Evolutionary conservation across 1,284 basidiomycete species (phyloP).

Genomic region (Dichomitus squalens): DNA sequence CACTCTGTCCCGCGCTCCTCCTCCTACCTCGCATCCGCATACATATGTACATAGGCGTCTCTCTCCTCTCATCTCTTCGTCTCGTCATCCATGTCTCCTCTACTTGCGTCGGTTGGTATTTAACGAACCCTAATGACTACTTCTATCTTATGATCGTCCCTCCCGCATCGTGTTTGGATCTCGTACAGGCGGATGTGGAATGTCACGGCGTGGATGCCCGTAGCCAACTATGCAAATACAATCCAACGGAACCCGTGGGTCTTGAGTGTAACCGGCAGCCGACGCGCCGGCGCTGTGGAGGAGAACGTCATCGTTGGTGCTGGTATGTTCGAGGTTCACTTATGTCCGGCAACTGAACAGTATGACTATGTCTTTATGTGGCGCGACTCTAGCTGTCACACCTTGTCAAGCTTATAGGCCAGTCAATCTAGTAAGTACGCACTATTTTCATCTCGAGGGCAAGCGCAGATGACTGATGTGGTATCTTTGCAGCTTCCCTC

Average conservation of each 20-base stretch:
- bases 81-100: slow-evolving; percentile 8
- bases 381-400: too few relatives aligned
- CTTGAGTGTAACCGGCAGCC: too few relatives aligned
- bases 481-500: too few relatives aligned
- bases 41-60: slow-evolving; percentile 18
- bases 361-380: too few relatives aligned
- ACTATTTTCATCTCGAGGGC: too few relatives aligned
- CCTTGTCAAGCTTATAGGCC: too few relatives aligned
- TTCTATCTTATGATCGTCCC: slow-evolving; percentile 21
- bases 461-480: too few relatives aligned
- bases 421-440: too few relatives aligned
- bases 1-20: background rate
- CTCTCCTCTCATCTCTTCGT: background rate
- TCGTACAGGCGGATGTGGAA: background rate
- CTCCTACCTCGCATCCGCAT: slow-evolving; percentile 3
- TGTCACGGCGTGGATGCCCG: background rate
- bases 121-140: slow-evolving; percentile 26
- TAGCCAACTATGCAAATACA: background rate
- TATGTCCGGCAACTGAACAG: too few relatives aligned
- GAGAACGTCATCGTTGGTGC: too few relatives aligned
- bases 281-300: too few relatives aligned
- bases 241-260: background rate
- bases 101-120: slow-evolving; percentile 22
- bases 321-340: too few relatives aligned
- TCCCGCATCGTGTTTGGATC: slow-evolving; percentile 1